A percentile compares a stretch with the other conserved stretches of the same genome.
These are phyloP conservation scores for Backusella macrospora DNA, from an alignment of 192 early-diverging fungal species.

Conservation along the genomic window DNA sequence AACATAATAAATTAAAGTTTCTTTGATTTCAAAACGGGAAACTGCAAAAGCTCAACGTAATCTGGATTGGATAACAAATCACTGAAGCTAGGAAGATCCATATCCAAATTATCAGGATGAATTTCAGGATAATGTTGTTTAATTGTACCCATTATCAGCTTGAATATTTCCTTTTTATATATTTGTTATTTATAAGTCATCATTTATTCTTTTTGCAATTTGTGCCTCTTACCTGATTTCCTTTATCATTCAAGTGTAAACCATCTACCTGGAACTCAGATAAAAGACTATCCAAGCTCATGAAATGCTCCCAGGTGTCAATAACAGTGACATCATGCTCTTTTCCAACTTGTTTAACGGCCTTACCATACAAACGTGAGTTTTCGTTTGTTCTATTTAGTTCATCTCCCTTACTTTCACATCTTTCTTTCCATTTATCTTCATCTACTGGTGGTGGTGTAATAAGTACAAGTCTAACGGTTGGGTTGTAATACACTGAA, in stretches of 20 bases:
- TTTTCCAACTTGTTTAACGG: slow-evolving; percentile 44
- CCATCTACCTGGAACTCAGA: slow-evolving; percentile 57
- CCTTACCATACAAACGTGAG: slow-evolving; percentile 56
- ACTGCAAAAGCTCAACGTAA: background rate
- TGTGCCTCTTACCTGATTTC: slow-evolving; percentile 47
- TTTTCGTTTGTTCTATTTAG: slow-evolving; percentile 43
- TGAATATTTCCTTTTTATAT: slow-evolving; percentile 39
- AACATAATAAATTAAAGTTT: background rate
- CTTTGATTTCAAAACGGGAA: background rate
- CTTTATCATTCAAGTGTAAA: slow-evolving; percentile 57
- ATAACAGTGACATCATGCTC: slow-evolving; percentile 30
- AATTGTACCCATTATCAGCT: slow-evolving; percentile 47
- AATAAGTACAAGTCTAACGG: slow-evolving; percentile 65
- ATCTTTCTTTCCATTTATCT: slow-evolving; percentile 41
- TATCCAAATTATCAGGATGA: slow-evolving; percentile 45
- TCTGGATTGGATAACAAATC: background rate
- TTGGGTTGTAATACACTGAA: slow-evolving; percentile 59
- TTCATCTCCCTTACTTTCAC: slow-evolving; percentile 29
- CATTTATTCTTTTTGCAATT: background rate
- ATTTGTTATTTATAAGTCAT: background rate
- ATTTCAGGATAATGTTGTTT: slow-evolving; percentile 48
- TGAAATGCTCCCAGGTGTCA: slow-evolving; percentile 46
- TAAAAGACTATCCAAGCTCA: slow-evolving; percentile 28
- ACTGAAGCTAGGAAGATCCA: background rate
- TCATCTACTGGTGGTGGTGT: slow-evolving; percentile 74